phyloP scores from a whole-genome alignment of 2,329 filamentous ascomycete genomes.

The Aspergillus clavatus region DNA sequence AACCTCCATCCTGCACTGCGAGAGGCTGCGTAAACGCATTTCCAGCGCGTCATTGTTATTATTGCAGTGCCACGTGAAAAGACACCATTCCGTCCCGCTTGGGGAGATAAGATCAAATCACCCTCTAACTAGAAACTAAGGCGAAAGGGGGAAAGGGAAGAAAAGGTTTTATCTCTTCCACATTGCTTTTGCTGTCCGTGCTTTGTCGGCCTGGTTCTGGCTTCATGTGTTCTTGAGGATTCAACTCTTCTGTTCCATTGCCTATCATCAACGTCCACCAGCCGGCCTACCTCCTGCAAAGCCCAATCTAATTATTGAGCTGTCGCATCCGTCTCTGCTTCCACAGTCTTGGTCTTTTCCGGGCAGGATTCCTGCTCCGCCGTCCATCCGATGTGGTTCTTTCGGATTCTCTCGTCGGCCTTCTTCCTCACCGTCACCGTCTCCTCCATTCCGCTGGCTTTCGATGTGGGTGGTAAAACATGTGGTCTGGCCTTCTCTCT shows the following conservation, averaged over 20 bases:
- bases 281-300: not conserved
- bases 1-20: not conserved
- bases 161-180: not conserved
- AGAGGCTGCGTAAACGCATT: not conserved
- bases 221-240: not conserved
- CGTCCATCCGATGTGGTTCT: constrained; percentile 66
- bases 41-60: not conserved
- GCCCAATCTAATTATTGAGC: not conserved
- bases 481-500: constrained; percentile 93
- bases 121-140: not conserved
- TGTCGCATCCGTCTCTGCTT: not conserved
- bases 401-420: constrained; percentile 72
- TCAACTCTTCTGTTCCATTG: too few relatives aligned
- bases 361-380: constrained; percentile 6
- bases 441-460: constrained; percentile 92
- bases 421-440: constrained; percentile 88
- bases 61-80: not conserved
- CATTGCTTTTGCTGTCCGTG: not conserved
- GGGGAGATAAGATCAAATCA: not conserved
- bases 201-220: not conserved
- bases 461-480: constrained; percentile 93
- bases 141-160: not conserved
- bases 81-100: not conserved
- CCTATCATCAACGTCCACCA: too few relatives aligned
- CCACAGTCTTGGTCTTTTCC: not conserved